Evolutionary conservation across 2,329 filamentous ascomycete genomes (phyloP), one percentile per base, ranked within the genome.

Genomic region (Aspergillus sp.): DNA sequence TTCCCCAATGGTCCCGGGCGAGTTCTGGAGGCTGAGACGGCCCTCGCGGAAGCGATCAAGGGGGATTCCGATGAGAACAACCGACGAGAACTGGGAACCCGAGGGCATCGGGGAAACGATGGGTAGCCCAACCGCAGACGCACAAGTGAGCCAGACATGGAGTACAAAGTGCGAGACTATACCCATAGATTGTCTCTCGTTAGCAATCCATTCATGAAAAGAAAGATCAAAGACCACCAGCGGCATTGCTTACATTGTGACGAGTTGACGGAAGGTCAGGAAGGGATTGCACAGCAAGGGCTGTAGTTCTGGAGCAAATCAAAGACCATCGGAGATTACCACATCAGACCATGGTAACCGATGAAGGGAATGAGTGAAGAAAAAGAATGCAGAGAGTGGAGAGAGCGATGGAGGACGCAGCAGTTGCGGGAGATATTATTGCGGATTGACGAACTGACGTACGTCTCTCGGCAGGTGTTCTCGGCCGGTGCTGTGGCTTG

Each of bases 51-150:
- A 36, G 56, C 47, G 47, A 47, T 62, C 30, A 59, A 52, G 45
- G 57, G 58, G 26, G 60, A 57, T 47, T 67, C 60, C n/a, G 56
- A 63, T n/a, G 71, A 68, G 46, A 72, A 56, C 41, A 52, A 61
- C 47, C 68, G 70, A 36, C 54, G 51, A 19, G 56, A 63, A 35
- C 45, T 49, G 42, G 60, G 59, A 40, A 56, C 20, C 47, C 47
- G 59, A 42, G 45, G 38, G 41, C 42, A 61, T 54, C 58, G 52
- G 43, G 53, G 53, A 45, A 58, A 48, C 52, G 58, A 51, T 22
- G 59, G 58, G 43, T 53, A 51, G 33, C 51, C 48, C 30, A 56
- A 51, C 49, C 57, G 62, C 48, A 65, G 53, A 46, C 56, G 60
- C 50, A 60, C 54, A 42, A 65, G 60, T 24, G 55, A 58, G 45